A percentile compares a stretch with the other conserved stretches of the same genome.
These are phyloP conservation scores for Pseudopyrenochaeta lycopersici DNA, from an alignment of 2,329 filamentous ascomycete species.

Conservation along the genomic window DNA sequence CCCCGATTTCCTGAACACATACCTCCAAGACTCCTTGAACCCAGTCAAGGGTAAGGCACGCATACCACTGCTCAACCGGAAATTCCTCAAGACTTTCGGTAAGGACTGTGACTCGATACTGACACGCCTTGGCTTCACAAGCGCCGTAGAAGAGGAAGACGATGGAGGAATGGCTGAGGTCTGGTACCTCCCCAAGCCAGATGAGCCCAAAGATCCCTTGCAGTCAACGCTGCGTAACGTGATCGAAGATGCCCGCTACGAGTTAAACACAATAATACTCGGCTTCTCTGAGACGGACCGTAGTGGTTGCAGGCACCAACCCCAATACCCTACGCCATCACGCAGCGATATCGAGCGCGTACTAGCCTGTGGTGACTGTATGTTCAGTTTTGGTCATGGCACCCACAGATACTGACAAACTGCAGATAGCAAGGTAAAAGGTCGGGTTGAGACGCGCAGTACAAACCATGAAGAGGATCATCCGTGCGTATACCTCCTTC, in stretches of 20 bases:
- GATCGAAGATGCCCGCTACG: constrained; percentile 68
- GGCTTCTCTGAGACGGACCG: constrained; percentile 45
- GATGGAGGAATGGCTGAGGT: constrained; percentile 39
- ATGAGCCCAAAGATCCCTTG: constrained; percentile 26
- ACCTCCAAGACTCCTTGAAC: constrained; percentile 67
- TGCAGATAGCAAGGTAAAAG: constrained; percentile 36
- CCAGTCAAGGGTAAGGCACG: constrained; percentile 59
- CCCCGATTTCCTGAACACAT: constrained; percentile 65
- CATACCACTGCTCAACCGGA: constrained; percentile 69
- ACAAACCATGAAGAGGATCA: constrained; percentile 47
- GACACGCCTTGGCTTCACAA: constrained; percentile 65
- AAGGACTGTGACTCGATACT: constrained; percentile 68
- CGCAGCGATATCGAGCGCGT: constrained; percentile 49
- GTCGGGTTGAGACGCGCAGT: constrained; percentile 34
- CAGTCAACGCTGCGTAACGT: constrained; percentile 32
- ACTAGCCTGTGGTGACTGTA: constrained; percentile 50
- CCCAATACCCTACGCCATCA: constrained; percentile 47
- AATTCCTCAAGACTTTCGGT: constrained; percentile 70
- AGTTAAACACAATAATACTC: constrained; percentile 64
- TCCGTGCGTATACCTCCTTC: constrained; percentile 30
- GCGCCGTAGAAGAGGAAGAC: constrained; percentile 40
- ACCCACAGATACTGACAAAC: constrained; percentile 14
- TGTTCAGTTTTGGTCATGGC: background rate
- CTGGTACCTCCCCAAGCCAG: constrained; percentile 46
- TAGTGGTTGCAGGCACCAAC: constrained; percentile 35